Conservation (phyloP, 2,329 filamentous ascomycete species). For the Neocatenulostroma microsporum region DNA sequence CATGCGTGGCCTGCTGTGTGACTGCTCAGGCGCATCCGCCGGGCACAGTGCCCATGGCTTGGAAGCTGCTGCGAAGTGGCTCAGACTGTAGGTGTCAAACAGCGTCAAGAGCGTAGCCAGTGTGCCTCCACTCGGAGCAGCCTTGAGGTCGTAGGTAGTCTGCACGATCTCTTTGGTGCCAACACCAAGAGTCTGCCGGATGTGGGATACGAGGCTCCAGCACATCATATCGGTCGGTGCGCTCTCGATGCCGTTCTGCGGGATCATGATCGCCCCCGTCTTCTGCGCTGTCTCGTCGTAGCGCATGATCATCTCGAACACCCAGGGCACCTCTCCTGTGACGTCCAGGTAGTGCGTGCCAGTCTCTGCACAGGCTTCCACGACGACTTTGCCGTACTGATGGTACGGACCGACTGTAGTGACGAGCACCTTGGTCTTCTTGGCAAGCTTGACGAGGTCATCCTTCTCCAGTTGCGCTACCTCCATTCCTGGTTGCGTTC, state of each 20-base stretch:
- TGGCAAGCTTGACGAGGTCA: slow-evolving; percentile 45
- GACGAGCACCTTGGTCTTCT: slow-evolving; percentile 52
- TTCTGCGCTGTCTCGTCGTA: slow-evolving; percentile 53
- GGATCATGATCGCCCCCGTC: slow-evolving; percentile 55
- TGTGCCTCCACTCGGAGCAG: slow-evolving; percentile 49
- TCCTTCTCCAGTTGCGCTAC: slow-evolving; percentile 41
- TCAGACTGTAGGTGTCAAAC: slow-evolving; percentile 41
- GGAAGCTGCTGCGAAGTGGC: slow-evolving; percentile 41
- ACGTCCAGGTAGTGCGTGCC: slow-evolving; percentile 63
- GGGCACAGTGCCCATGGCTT: slow-evolving; percentile 47
- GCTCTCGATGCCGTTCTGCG: slow-evolving; percentile 54
- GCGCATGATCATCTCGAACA: slow-evolving; percentile 53
- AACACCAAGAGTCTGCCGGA: slow-evolving; percentile 45
- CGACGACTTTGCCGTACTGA: slow-evolving; percentile 55
- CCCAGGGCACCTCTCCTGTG: slow-evolving; percentile 59
- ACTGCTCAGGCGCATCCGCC: slow-evolving; percentile 28
- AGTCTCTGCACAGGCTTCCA: slow-evolving; percentile 56
- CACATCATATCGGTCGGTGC: slow-evolving; percentile 51
- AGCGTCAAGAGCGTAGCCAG: slow-evolving; percentile 58
- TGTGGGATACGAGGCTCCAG: slow-evolving; percentile 46
- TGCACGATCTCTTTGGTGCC: slow-evolving; percentile 46
- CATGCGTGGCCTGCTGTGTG: slow-evolving; percentile 28
- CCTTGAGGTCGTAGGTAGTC: slow-evolving; percentile 45
- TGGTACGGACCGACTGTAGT: slow-evolving; percentile 58
- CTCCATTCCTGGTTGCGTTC: slow-evolving; percentile 58